Conservation (phyloP, 1,284 basidiomycete species). For the Phaffia rhodozyma region DNA sequence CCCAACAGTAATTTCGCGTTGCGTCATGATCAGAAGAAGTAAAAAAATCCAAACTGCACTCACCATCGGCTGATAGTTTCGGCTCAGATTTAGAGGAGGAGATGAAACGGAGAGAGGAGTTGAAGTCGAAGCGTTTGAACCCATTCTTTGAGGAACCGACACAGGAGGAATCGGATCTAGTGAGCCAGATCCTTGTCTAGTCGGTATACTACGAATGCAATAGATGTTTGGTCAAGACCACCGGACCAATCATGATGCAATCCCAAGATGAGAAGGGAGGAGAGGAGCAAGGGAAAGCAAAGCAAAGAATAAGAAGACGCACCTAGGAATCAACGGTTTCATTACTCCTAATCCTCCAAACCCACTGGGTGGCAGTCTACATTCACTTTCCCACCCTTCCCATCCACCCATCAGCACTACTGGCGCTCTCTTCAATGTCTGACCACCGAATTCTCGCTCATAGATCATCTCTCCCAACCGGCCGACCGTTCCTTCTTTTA, state of each 20-base stretch:
- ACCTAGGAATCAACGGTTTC: slow-evolving; percentile 8
- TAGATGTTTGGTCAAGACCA: no score
- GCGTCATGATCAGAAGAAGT: no score
- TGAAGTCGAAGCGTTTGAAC: neutral
- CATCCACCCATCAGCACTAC: slow-evolving; percentile 77
- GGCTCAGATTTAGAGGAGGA: no score
- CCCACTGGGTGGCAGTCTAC: slow-evolving; percentile 28
- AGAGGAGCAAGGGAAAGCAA: neutral
- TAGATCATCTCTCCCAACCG: slow-evolving; percentile 56
- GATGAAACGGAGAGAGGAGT: neutral
- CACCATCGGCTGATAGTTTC: no score
- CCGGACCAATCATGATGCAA: neutral
- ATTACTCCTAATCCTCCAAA: no score
- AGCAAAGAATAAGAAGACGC: neutral
- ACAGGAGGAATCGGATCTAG: neutral
- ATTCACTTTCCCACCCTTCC: slow-evolving; percentile 63
- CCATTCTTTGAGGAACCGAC: neutral
- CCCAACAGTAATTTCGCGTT: no score
- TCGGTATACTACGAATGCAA: no score
- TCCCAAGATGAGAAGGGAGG: neutral
- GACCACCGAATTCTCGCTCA: slow-evolving; percentile 49
- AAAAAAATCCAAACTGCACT: no score
- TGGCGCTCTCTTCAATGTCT: slow-evolving; percentile 57
- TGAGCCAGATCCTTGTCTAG: neutral
- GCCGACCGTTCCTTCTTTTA: slow-evolving; percentile 43